Evolutionary conservation across 2,329 filamentous ascomycete genomes (phyloP).

Genomic region (Aspergillus sp.): DNA sequence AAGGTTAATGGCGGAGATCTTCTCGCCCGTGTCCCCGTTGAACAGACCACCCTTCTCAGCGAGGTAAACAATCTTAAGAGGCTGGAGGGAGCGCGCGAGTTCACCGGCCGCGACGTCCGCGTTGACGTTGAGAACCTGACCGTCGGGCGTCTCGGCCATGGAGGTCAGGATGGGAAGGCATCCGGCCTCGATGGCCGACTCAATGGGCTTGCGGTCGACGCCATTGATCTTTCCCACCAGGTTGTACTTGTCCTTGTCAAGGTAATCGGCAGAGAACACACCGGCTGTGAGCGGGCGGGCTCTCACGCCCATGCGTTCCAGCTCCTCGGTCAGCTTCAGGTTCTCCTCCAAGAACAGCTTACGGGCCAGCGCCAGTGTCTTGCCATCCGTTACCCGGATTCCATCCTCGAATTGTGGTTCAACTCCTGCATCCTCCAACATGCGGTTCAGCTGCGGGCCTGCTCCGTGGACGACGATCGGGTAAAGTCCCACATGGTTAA

Average conservation of each 20-base stretch:
- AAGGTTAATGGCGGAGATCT: conserved; percentile 94
- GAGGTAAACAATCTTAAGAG: conserved; percentile 96
- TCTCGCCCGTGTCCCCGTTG: conserved; percentile 85
- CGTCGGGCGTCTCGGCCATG: conserved; percentile 88
- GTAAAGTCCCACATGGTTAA: conserved; percentile 90
- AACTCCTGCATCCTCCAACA: conserved; percentile 82
- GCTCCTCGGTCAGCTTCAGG: conserved; percentile 78
- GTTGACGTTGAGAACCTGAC: conserved; percentile 93
- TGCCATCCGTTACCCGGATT: conserved; percentile 89
- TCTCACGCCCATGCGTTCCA: conserved; percentile 83
- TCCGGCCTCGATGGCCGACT: conserved; percentile 82
- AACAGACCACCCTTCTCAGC: conserved; percentile 96
- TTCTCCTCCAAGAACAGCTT: conserved; percentile 96
- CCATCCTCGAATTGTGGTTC: conserved; percentile 96
- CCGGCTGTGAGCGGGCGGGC: conserved; percentile 83
- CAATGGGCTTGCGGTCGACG: conserved; percentile 84
- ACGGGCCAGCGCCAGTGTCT: conserved; percentile 83
- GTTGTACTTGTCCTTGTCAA: conserved; percentile 94
- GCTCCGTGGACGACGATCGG: conserved; percentile 94
- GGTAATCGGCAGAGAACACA: conserved; percentile 86
- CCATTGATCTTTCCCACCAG: conserved; percentile 91
- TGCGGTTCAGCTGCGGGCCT: conserved; percentile 87
- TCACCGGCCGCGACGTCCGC: conserved; percentile 94
- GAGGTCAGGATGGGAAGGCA: conserved; percentile 92
- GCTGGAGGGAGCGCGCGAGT: conserved; percentile 79